Evolutionary conservation across 441 rosid species (phyloP), one percentile per base, ranked within the genome.

Genomic region (Erysimum pusillum): DNA sequence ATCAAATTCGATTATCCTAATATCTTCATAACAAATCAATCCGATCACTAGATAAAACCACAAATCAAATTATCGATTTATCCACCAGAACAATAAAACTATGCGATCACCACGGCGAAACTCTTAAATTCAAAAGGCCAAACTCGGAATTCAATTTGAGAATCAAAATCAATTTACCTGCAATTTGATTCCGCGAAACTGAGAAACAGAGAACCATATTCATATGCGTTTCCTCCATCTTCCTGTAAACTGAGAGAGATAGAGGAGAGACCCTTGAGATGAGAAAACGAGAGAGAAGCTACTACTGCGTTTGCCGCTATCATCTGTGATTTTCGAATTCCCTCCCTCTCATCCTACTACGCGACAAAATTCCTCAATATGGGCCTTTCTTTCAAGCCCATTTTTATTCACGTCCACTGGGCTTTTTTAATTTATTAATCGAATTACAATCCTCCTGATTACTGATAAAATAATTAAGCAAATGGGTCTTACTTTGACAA

Each of bases 161-260:
- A 53, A 53, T 53, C 15, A 12, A 56, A 15, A 56, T 56, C 3
- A 1, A 31, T 13, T 13, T 56, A 56, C 38, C 60, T 56, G 38
- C 18, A 31, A 56, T 31, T 56, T 56, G 60, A 56, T 56, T 31
- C 60, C 18, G 60, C 7, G 60, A 54, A 28, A 54, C 38, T 54
- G 60, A 56, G 38, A 56, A 56, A 31, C 38, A 31, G 60, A 56
- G 36, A 54, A 31, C 6, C 2, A 31, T 1, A 10, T 7, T 11
- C 2, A 14, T 1, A 10, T 7, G 18, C 18, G 36, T 13, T 56
- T 31, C 2, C 18, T 56, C 60, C 60, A 56, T 56, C 18, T 56
- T 31, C 18, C n/a, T 14, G 60, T 56, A 14, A 14, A 56, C 38
- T 14, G 35, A 25, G 59, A 53, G 59, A 25, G 7, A 56, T 18